phyloP scores from a whole-genome alignment of 768 basidiomycete species.

The Dentipellis fragilis region DNA sequence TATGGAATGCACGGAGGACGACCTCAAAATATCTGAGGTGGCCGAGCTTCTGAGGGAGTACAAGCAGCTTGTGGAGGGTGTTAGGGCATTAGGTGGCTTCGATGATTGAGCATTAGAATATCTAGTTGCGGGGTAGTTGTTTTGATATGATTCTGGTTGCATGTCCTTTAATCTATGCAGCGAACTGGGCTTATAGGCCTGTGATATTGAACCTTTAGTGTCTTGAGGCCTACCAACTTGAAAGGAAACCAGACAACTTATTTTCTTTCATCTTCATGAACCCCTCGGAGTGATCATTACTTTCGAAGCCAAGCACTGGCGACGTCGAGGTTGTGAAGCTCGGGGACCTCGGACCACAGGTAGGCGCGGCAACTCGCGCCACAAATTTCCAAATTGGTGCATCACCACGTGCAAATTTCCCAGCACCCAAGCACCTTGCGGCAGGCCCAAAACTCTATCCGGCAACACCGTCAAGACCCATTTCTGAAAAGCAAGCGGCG shows the following conservation, averaged over 20 bases:
- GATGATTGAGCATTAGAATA: slow-evolving; percentile 13
- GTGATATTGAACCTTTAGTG: too few relatives aligned
- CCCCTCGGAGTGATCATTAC: too few relatives aligned
- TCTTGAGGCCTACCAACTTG: too few relatives aligned
- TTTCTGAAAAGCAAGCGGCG: slow-evolving; percentile 27
- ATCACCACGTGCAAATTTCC: slow-evolving; percentile 3
- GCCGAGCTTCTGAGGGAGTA: slow-evolving; percentile 76
- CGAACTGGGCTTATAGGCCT: too few relatives aligned
- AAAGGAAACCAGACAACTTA: too few relatives aligned
- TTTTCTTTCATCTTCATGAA: too few relatives aligned
- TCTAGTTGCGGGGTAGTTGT: too few relatives aligned
- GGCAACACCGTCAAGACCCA: slow-evolving; percentile 13
- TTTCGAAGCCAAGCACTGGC: too few relatives aligned
- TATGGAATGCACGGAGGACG: slow-evolving; percentile 61
- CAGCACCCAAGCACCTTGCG: slow-evolving; percentile 1
- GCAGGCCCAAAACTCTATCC: slow-evolving; percentile 8
- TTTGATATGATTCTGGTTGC: too few relatives aligned
- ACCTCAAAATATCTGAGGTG: slow-evolving; percentile 75
- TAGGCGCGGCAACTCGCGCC: slow-evolving; percentile 6
- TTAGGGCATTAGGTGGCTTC: slow-evolving; percentile 54
- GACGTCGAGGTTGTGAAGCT: too few relatives aligned
- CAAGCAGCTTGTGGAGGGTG: slow-evolving; percentile 60
- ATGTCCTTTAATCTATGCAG: too few relatives aligned
- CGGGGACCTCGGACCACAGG: too few relatives aligned
- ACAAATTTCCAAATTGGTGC: background rate